Percentiles rank a stretch among this genome's conserved stretches.
phyloP scores from a whole-genome alignment of 345 rosid species.

The Populus alba region DNA sequence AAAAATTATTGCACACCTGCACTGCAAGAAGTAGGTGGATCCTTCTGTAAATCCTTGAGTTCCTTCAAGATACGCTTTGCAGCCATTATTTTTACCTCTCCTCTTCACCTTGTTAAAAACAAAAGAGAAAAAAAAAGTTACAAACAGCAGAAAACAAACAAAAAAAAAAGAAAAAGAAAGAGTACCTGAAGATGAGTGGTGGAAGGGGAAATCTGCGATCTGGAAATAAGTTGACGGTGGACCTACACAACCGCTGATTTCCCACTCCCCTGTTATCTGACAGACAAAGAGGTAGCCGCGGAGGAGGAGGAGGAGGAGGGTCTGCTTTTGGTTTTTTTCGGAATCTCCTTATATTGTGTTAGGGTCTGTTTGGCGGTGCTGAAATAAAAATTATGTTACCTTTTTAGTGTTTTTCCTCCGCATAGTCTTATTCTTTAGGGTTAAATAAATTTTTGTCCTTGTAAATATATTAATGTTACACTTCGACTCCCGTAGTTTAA shows the following conservation, averaged over 20 bases:
- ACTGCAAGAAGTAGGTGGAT: constrained; percentile 50
- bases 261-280: neutral
- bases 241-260: constrained; percentile 6
- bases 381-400: neutral
- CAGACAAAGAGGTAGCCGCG: too few species aligned
- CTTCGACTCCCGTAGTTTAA: too few species aligned
- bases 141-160: neutral
- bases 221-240: constrained; percentile 7
- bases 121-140: neutral
- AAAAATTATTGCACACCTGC: constrained; percentile 24
- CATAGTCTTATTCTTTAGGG: too few species aligned
- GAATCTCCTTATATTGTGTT: neutral
- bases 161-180: neutral
- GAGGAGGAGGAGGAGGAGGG: neutral
- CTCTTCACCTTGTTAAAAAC: neutral
- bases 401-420: neutral
- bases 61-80: constrained; percentile 50
- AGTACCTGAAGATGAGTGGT: neutral
- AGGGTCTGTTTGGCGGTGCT: neutral
- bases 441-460: too few species aligned
- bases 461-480: too few species aligned
- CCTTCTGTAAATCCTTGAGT: constrained; percentile 48
- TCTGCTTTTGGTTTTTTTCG: neutral
- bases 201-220: constrained; percentile 6
- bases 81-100: constrained; percentile 29